These are phyloP conservation scores for Aechmea fasciata DNA, from an alignment of 176 grass and related monocot species.

Conservation along the genomic window DNA sequence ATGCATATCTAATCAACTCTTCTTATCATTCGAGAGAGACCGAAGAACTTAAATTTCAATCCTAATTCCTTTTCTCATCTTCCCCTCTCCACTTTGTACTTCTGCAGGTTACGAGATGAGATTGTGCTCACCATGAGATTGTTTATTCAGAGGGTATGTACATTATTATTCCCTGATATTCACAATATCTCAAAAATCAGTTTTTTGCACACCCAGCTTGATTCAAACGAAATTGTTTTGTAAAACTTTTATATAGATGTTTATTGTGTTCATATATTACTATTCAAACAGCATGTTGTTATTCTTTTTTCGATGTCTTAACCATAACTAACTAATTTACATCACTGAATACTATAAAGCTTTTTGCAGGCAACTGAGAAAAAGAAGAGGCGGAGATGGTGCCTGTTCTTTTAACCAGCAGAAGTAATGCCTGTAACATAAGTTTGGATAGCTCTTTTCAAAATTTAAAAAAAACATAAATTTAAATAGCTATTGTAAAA, in stretches of 20 bases:
- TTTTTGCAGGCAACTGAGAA: neutral
- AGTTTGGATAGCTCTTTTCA: neutral
- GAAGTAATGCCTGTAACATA: neutral
- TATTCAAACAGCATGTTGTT: too few species aligned
- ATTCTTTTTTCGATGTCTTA: neutral
- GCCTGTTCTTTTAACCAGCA: neutral
- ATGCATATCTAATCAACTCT: neutral
- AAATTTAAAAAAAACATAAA: too few species aligned
- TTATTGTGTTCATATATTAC: too few species aligned
- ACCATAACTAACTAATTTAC: neutral
- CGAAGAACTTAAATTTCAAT: neutral
- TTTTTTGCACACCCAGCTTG: too few species aligned
- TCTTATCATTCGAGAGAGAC: too few species aligned
- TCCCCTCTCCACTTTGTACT: neutral
- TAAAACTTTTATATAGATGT: too few species aligned
- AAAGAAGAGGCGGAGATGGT: neutral
- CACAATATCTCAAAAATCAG: neutral
- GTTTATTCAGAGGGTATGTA: conserved; percentile 25
- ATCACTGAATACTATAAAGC: neutral
- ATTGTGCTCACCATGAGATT: conserved; percentile 33
- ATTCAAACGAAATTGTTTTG: too few species aligned
- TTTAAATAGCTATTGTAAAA: too few species aligned
- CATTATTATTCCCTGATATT: neutral
- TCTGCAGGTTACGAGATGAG: conserved; percentile 21
- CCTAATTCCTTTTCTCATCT: neutral